These are phyloP conservation scores for Morella rubra DNA, from an alignment of 306 rosid species.

Conservation along the genomic window DNA sequence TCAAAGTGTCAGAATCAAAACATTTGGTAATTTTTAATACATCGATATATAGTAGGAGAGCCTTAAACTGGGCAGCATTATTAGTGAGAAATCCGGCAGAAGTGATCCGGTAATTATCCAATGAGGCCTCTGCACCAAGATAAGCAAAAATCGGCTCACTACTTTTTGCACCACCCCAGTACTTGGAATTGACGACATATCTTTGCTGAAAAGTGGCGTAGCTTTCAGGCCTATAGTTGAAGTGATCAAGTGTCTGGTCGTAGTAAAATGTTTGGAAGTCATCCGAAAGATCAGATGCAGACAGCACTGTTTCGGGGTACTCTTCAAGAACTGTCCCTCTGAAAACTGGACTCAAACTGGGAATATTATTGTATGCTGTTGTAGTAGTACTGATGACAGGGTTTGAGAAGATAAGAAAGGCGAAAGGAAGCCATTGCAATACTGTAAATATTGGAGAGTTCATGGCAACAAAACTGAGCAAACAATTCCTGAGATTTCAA, in stretches of 20 bases:
- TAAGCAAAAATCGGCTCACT: constrained; percentile 64
- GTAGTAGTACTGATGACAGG: background rate
- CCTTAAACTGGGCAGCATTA: constrained; percentile 57
- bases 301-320: background rate
- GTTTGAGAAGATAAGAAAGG: constrained; percentile 26
- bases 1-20: background rate
- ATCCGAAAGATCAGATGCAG: background rate
- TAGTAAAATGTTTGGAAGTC: constrained; percentile 50
- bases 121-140: constrained; percentile 59
- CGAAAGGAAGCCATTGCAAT: constrained; percentile 26
- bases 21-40: constrained; percentile 23
- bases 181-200: constrained; percentile 56
- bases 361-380: constrained; percentile 21
- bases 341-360: constrained; percentile 53
- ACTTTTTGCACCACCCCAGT: constrained; percentile 65
- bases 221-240: constrained; percentile 67
- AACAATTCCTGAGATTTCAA: background rate
- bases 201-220: constrained; percentile 59
- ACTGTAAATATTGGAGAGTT: constrained; percentile 2
- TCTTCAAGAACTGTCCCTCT: constrained; percentile 31
- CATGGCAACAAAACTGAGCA: background rate
- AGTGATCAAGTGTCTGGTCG: constrained; percentile 67
- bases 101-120: constrained; percentile 33
- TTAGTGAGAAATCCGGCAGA: constrained; percentile 51
- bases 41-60: constrained; percentile 73